Base-by-base conservation (phyloP, 2,329 filamentous ascomycete species). In the Epichloe aotearoae region DNA sequence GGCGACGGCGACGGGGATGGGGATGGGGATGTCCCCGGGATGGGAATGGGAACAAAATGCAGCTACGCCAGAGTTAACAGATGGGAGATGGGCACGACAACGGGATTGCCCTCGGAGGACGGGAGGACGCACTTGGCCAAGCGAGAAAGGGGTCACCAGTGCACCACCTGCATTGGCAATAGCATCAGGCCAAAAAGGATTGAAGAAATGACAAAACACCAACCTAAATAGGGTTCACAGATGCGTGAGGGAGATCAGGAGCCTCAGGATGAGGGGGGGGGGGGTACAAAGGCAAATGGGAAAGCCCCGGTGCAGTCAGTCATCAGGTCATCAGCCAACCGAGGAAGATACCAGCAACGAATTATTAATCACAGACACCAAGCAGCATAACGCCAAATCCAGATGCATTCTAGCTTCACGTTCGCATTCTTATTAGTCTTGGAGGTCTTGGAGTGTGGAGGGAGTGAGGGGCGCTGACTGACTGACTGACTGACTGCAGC, bases 121-220 rank as follows among this genome's bases (percentile, higher is more conserved):
- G 11, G n/a, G 42, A 42, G 19, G 42, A 44, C 23, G 7, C 17
- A 15, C 19, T n/a, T 19, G 39, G 47, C 45, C 33, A 46, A 17
- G n/a, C 43, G 23, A 4, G 14, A 44, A 44, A 39, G 23, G 40
- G 40, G 39, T 48, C 46, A 26, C 15, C n/a, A n/a, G n/a, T n/a
- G n/a, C n/a, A n/a, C n/a, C 44, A 37, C 12, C 11, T 36, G 43
- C 40, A 40, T 46, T 40, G 36, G 36, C 49, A 50, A 46, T 30
- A 8, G 34, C 49, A 30, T 40, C 37, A 30, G 39, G n/a, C n/a
- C 30, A 15, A 46, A 20, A 49, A 8, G 26, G 15, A 6, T 38
- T 49, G 30, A 42, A n/a, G 47, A 46, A 46, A 37, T 44, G 20
- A 38, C 30, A 45, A 52, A 52, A 41, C 50, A 49, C 41, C 46